These are phyloP conservation scores for Histomonas meleagridis DNA, from an alignment of 208 protist genomes.

Conservation along the genomic window DNA sequence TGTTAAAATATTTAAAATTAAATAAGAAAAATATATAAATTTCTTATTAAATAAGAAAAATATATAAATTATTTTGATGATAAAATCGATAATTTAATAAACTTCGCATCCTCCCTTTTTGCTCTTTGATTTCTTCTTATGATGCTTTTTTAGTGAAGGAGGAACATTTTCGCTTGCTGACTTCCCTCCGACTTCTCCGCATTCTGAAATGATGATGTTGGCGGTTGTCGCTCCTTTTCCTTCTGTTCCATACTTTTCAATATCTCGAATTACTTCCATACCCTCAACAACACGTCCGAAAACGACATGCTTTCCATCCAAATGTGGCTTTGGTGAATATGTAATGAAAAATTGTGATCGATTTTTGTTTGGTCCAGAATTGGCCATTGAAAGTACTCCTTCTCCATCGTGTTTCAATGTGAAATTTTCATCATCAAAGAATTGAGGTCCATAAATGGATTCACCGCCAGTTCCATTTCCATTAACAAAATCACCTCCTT, in stretches of 20 bases:
- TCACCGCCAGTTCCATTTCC: constrained; percentile 65
- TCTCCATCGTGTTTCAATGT: constrained; percentile 61
- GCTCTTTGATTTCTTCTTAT: too few species aligned
- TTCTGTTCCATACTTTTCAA: constrained; percentile 34
- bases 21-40: too few species aligned
- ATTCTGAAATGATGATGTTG: not conserved
- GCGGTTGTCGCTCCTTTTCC: not conserved
- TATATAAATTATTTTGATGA: too few species aligned
- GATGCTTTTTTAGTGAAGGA: too few species aligned
- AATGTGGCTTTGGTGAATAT: constrained; percentile 31
- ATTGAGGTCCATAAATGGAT: constrained; percentile 43
- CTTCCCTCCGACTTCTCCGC: not conserved
- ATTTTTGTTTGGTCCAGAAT: constrained; percentile 56
- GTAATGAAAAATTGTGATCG: constrained; percentile 60
- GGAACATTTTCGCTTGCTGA: too few species aligned
- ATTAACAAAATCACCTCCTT: constrained; percentile 71
- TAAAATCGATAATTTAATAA: too few species aligned
- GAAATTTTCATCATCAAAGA: constrained; percentile 74
- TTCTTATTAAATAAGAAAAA: too few species aligned
- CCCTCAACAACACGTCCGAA: constrained; percentile 56
- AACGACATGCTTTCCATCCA: constrained; percentile 53
- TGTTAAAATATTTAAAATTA: too few species aligned
- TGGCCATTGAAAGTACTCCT: constrained; percentile 57
- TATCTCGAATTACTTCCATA: constrained; percentile 48
- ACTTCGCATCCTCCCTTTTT: too few species aligned